Evolutionary conservation across 164 flowering plant species (phyloP), one percentile per base, ranked within the genome.

Genomic region (Santalum album): DNA sequence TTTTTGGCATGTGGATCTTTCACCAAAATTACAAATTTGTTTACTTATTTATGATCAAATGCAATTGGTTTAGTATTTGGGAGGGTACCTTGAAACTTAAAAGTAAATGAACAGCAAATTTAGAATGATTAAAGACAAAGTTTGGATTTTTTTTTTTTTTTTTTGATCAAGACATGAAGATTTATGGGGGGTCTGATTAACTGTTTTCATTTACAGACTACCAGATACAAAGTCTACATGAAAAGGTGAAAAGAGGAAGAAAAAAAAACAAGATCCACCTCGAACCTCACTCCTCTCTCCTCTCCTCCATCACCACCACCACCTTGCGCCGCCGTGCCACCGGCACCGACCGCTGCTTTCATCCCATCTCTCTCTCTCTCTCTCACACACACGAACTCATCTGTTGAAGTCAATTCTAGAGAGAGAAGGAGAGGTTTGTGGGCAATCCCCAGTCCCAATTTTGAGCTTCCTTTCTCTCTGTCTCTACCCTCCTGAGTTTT

Each of bases 241-340:
- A 32, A n/a, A n/a, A n/a, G n/a, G n/a, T 29, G 34, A 68, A 71
- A 65, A 68, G 68, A 62, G 40, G 59, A 66, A 55, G 64, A 65
- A 49, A 70, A 59, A 63, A 64, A 72, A 66, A 75, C 84, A 77
- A 74, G 78, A 80, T 83, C 89, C 89, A 75, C 83, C 86, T 80
- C 83, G 89, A 80, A 68, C 76, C 69, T 64, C 77, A 67, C 82
- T 71, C 14, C 50, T 4, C 50, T 46, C 50, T 14, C 14, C 50
- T 46, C 50, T 23, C 49, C 47, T 46, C 49, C 12, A 6, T 23
- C 49, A 12, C 15, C 35, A 1, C 38, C 46, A 11, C 46, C 40
- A 1, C 18, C 61, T 1, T 51, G n/a, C 57, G 22, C 27, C 54
- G 38, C 48, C 62, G n/a, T n/a, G 49, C 60, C 25, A 11, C 54